These are phyloP conservation scores for Echinochloa phyllopogon DNA, from an alignment of 176 grass and related monocot species.

Conservation along the genomic window DNA sequence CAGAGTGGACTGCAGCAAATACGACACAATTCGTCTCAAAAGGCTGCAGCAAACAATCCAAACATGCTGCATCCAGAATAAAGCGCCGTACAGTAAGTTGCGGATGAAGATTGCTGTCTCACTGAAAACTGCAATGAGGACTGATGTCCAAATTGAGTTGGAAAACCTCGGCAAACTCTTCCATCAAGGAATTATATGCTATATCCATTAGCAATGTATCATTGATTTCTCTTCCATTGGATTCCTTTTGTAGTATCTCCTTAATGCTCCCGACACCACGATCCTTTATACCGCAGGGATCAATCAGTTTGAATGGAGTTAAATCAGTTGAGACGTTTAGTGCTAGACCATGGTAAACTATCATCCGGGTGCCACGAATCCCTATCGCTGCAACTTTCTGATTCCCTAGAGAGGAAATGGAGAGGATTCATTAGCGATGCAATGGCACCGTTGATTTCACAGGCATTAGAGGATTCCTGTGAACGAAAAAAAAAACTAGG, in stretches of 20 bases:
- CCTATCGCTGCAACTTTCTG: conserved; percentile 82
- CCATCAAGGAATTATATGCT: conserved; percentile 55
- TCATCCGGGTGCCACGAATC: conserved; percentile 60
- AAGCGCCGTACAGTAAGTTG: no score
- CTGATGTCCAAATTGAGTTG: conserved; percentile 54
- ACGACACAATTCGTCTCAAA: no score
- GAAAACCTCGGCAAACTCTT: conserved; percentile 79
- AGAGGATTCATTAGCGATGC: not conserved
- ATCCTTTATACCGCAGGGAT: conserved; percentile 71
- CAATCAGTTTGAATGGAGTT: conserved; percentile 60
- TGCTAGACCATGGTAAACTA: conserved; percentile 79
- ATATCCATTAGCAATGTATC: conserved; percentile 59
- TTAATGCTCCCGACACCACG: conserved; percentile 59
- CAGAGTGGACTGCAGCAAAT: not conserved
- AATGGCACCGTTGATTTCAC: not conserved
- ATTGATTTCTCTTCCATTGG: conserved; percentile 14
- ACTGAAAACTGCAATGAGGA: not conserved
- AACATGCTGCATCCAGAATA: no score
- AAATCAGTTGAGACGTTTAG: conserved; percentile 74
- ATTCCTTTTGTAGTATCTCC: conserved; percentile 48
- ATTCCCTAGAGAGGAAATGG: conserved; percentile 51
- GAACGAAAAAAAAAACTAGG: not conserved
- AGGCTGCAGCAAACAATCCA: no score
- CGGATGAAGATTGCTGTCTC: not conserved
- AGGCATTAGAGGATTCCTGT: not conserved